Evolutionary conservation across 768 basidiomycete genomes (phyloP).

Genomic region (Tremella yokohamensis): DNA sequence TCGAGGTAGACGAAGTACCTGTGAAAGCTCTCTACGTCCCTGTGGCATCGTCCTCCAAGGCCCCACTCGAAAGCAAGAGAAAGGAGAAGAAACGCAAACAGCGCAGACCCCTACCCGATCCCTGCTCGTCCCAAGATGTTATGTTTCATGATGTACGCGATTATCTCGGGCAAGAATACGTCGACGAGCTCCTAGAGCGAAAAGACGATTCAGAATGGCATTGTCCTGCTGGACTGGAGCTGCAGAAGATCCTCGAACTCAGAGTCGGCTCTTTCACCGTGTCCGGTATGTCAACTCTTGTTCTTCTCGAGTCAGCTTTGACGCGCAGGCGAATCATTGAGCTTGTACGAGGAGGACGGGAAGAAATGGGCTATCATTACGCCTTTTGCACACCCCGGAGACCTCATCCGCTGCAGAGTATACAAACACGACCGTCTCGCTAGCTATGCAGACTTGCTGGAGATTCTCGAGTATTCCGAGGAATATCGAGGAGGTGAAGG

Average conservation of each 20-base stretch:
- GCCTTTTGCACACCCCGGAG: conserved; percentile 80
- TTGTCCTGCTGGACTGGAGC: conserved; percentile 58
- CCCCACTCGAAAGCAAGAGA: background rate
- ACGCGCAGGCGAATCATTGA: conserved; percentile 28
- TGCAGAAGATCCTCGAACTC: conserved; percentile 59
- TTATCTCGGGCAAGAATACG: conserved; percentile 63
- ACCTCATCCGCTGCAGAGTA: conserved; percentile 68
- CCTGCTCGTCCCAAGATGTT: conserved; percentile 70
- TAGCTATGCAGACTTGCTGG: conserved; percentile 63
- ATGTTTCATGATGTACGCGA: conserved; percentile 66
- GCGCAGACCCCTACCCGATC: conserved; percentile 57
- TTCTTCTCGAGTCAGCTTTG: conserved; percentile 37
- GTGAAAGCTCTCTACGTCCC: conserved; percentile 26
- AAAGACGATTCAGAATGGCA: conserved; percentile 55
- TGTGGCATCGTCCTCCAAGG: background rate
- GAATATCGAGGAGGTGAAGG: conserved; percentile 41
- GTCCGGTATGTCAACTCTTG: conserved; percentile 58
- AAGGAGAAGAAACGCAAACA: conserved; percentile 46
- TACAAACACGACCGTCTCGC: conserved; percentile 65
- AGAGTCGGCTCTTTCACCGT: conserved; percentile 61
- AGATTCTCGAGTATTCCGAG: conserved; percentile 40
- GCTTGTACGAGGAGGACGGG: conserved; percentile 66
- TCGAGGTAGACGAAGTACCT: conserved; percentile 26
- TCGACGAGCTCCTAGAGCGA: conserved; percentile 57
- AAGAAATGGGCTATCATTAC: conserved; percentile 71